Conservation (phyloP, 2,329 filamentous ascomycete genomes). For the Berkeleyomyces basicola region DNA sequence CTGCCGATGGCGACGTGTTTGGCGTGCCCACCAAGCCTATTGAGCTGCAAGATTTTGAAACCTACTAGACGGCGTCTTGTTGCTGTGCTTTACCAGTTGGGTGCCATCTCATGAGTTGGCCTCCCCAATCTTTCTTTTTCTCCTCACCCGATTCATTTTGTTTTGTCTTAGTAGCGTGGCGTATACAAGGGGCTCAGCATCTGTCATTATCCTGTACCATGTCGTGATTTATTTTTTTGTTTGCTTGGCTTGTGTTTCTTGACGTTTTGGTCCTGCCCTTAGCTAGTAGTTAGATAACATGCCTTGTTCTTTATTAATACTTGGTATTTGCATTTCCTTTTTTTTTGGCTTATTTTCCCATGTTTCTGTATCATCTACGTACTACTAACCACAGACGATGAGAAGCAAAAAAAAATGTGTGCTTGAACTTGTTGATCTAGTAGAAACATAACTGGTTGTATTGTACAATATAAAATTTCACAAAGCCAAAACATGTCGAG, state of each 20-base stretch:
- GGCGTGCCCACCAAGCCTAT: slow-evolving; percentile 2
- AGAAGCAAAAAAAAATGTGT: background rate
- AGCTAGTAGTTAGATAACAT: background rate
- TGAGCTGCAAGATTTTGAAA: slow-evolving; percentile 3
- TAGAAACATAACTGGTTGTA: slow-evolving; percentile 9
- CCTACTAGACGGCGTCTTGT: background rate
- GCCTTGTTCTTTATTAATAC: background rate
- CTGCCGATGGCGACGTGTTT: slow-evolving; percentile 10
- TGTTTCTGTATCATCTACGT: background rate
- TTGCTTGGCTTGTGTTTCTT: background rate
- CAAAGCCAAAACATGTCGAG: background rate
- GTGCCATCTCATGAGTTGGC: background rate
- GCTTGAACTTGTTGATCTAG: background rate
- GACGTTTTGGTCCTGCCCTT: background rate
- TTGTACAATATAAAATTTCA: slow-evolving; percentile 12
- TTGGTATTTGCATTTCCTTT: background rate
- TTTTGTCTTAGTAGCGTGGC: slow-evolving; percentile 7
- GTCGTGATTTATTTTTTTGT: background rate
- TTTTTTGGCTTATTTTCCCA: background rate
- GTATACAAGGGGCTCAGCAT: slow-evolving; percentile 1
- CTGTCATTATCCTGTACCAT: background rate
- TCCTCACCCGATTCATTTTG: background rate
- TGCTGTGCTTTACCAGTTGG: background rate
- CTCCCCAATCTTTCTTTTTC: background rate
- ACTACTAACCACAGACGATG: background rate